Conservation (phyloP, 768 basidiomycete species). For the Mycena floridula region DNA sequence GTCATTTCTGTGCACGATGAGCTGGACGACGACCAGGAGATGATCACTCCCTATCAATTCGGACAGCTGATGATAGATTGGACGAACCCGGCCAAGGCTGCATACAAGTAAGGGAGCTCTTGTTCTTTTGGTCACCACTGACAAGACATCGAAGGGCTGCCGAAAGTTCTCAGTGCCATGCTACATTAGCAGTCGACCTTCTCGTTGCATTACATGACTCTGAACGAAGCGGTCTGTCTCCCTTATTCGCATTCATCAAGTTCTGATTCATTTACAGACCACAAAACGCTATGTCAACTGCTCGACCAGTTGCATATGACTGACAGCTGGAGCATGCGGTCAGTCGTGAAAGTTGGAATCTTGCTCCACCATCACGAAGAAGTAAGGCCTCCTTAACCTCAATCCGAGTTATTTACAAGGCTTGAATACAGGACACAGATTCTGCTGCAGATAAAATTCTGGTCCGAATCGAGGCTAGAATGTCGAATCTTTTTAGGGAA, state of each 20-base stretch:
- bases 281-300: constrained; percentile 59
- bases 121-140: constrained; percentile 5
- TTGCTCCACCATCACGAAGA: constrained; percentile 45
- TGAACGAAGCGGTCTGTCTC: constrained; percentile 38
- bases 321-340: constrained; percentile 25
- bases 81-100: constrained; percentile 77
- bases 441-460: constrained; percentile 47
- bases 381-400: constrained; percentile 23
- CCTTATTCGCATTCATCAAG: background rate
- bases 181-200: constrained; percentile 53
- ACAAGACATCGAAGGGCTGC: background rate
- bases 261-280: constrained; percentile 34
- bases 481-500: constrained; percentile 36
- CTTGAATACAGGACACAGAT: constrained; percentile 39
- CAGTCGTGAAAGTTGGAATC: constrained; percentile 41
- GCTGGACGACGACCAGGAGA: constrained; percentile 65
- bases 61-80: constrained; percentile 81
- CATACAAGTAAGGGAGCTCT: constrained; percentile 29
- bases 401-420: constrained; percentile 1
- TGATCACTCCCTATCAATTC: constrained; percentile 69
- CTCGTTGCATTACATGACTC: constrained; percentile 41
- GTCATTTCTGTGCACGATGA: constrained; percentile 53
- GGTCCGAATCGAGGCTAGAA: constrained; percentile 41
- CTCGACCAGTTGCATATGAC: constrained; percentile 55
- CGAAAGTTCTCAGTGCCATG: constrained; percentile 28